Evolutionary conservation across 176 grass and related monocot species (phyloP), one percentile per base, ranked within the genome.

Genomic region (Melocanna baccifera): DNA sequence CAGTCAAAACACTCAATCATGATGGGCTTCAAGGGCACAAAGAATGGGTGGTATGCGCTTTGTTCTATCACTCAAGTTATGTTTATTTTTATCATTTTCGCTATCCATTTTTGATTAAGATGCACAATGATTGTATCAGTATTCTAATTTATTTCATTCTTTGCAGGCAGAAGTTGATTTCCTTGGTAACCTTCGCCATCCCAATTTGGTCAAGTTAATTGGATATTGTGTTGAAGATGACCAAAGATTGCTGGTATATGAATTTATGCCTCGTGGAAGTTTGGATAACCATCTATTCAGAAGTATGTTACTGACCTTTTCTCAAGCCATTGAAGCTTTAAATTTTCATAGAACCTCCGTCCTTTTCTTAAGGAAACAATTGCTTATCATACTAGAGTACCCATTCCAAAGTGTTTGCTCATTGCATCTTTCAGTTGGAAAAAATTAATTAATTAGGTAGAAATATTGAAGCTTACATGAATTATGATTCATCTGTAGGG

Each of bases 11-110:
- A 5, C 88, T 95, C 80, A 95, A 95, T 71, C 93, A 95, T 87
- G 93, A 95, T 46, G 93, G 93, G 58, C 93, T 95, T 86, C 93
- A 95, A 95, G 93, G 93, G 61, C 93, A 95, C 46, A 95, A 92
- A 90, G 93, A 95, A 82, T 95, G 93, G 93, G 85, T 95, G 90
- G 93, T 95, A 84, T 62, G 89, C 82, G 37, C 69, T 76, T 62
- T 84, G 7, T 71, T 43, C 40, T 83, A 43, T 29, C 13, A 51
- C 71, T 46, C 39, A 53, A 64, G n/a, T 79, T 65, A 36, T 63
- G 28, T 80, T 79, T 81, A 65, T 51, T 75, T 47, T 14, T 43
- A 73, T n/a, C 26, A 65, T 74, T 23, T 78, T 65, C 7, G 1
- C 23, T 78, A 39, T 29, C 7, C 9, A 46, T 76, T 68, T 86